phyloP scores from a whole-genome alignment of 495 filamentous ascomycete genomes.

The Lasiosphaeria miniovina region DNA sequence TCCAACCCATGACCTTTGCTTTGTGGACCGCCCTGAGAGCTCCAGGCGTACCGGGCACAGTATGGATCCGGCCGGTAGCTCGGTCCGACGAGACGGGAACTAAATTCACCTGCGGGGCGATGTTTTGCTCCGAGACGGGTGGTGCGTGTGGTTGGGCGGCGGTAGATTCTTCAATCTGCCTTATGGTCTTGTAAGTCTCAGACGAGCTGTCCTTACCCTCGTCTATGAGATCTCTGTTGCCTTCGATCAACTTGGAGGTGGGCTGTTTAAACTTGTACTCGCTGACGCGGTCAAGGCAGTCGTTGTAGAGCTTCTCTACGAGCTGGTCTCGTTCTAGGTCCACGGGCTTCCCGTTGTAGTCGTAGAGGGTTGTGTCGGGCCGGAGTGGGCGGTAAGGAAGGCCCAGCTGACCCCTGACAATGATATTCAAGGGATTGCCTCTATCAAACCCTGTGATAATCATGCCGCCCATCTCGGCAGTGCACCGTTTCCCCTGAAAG shows the following conservation, averaged over 20 bases:
- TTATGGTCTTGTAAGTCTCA: conserved; percentile 68
- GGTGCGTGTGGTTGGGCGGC: conserved; percentile 46
- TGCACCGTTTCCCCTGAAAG: conserved; percentile 62
- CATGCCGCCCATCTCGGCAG: conserved; percentile 93
- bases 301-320: conserved; percentile 88
- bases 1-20: conserved; percentile 78
- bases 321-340: conserved; percentile 75
- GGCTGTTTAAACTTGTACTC: conserved; percentile 76
- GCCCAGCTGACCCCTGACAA: conserved; percentile 87
- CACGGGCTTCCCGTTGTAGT: conserved; percentile 78
- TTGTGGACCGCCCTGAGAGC: conserved; percentile 64
- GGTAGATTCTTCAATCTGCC: conserved; percentile 61
- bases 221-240: conserved; percentile 80
- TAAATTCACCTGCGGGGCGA: conserved; percentile 47
- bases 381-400: conserved; percentile 80
- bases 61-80: conserved; percentile 57
- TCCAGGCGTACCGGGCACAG: conserved; percentile 54
- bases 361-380: conserved; percentile 86
- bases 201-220: conserved; percentile 71
- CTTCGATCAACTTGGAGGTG: conserved; percentile 69
- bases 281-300: conserved; percentile 86
- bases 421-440: conserved; percentile 87
- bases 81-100: conserved; percentile 59
- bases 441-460: conserved; percentile 96
- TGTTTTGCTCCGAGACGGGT: conserved; percentile 46